Percentiles rank a stretch among this genome's conserved stretches.
Evolutionary conservation across 2,329 filamentous ascomycete genomes (phyloP).

Genomic region (Hypocrella siamensis): DNA sequence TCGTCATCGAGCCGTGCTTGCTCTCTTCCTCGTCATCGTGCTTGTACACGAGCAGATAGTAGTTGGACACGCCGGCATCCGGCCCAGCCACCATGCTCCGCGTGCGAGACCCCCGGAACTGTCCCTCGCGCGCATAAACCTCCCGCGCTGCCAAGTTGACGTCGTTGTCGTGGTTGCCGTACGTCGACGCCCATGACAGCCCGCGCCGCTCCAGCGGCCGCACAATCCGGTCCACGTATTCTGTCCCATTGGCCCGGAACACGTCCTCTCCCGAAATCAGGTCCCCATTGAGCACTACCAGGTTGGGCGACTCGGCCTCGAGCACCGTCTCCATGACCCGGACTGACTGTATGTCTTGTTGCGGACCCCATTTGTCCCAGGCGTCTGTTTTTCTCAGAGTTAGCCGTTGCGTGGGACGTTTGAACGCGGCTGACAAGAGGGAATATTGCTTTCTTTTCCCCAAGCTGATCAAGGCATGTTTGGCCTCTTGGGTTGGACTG

Average conservation of each 20-base stretch:
- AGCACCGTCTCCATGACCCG: conserved; percentile 43
- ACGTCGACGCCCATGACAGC: conserved; percentile 49
- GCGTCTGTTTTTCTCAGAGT: no score
- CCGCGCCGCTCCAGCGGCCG: conserved; percentile 37
- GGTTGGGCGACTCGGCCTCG: conserved; percentile 35
- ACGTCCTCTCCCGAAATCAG: conserved; percentile 54
- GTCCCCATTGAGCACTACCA: conserved; percentile 58
- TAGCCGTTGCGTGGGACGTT: no score
- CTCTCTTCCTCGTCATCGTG: conserved; percentile 12
- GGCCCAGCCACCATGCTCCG: conserved; percentile 20
- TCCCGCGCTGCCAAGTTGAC: conserved; percentile 35
- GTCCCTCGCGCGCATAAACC: conserved; percentile 25
- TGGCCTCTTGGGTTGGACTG: no score
- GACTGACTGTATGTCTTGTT: conserved; percentile 40
- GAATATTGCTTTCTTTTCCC: no score
- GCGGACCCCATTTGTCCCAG: conserved; percentile 26
- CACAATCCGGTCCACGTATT: conserved; percentile 44
- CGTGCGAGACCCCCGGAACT: conserved; percentile 22
- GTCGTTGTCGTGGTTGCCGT: conserved; percentile 55
- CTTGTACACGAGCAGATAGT: conserved; percentile 28
- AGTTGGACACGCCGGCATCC: conserved; percentile 28
- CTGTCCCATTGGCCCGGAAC: conserved; percentile 33
- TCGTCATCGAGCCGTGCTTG: conserved; percentile 11
- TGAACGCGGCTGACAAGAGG: no score
- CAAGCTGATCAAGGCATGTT: no score